Base-by-base conservation (phyloP, 2,329 filamentous ascomycete species). In the Penicillium fuscoglaucum region DNA sequence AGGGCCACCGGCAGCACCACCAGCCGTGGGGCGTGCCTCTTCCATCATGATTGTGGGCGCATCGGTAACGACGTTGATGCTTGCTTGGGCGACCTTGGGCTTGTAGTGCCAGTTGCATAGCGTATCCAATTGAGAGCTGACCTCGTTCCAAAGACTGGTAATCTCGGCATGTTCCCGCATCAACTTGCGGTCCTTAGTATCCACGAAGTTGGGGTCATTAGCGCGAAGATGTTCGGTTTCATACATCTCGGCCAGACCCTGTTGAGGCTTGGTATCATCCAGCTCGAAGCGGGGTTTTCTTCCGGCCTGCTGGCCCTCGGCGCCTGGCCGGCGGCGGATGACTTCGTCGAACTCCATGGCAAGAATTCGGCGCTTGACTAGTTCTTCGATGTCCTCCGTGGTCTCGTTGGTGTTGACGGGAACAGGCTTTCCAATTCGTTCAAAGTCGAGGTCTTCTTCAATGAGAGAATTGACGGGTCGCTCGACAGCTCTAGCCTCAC, bases 81-180 rank as follows among this genome's bases (percentile, higher is more conserved):
- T 85, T n/a, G 91, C 86, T 52, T 89, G 89, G 2, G 88, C 84
- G 12, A 90, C 88, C 79, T 93, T 96, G 54, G 95, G 95, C 76
- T 91, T 93, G 84, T 96, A 97, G 78, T 97, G 90, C 88, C 91
- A 96, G 73, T 90, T 96, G 76, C 88, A 93, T 62, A 99, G 86
- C 28, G 90, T 86, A 76, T 99, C 95, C 55, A 99, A 86, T 62
- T 91, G 90, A 46, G 84, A 84, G 69, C 84, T 87, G 53, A 97
- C 83, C 37, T 90, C 88, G 66, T 86, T 89, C 92, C 95, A 99
- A 68, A 97, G 80, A 31, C 81, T 82, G 68, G 89, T 87, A 54
- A 98, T 89, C 72, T 96, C 92, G 58, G 85, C 83, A 76, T 97
- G 91, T 69, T 96, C 90, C 61, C 88, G 89, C 65, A 85, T 86